Base-by-base conservation (phyloP, 306 rosid species). In the Prinsepia uniflora region DNA sequence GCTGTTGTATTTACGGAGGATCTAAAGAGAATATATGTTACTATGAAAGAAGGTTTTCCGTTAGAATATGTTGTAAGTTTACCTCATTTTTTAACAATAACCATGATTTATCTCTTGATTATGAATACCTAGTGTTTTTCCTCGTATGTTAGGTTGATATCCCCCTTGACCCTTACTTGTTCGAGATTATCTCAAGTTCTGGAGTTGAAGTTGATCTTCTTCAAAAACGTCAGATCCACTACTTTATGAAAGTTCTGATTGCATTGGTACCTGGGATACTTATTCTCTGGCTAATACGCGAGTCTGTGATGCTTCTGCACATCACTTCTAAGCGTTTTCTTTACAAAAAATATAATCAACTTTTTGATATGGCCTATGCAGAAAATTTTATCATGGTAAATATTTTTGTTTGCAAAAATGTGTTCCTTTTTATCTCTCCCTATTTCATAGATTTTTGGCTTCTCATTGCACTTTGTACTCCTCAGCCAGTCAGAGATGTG, bases 1-100 rank as follows among this genome's bases (percentile, higher is more conserved):
- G 99, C 97, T 30, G 84, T 91, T 79, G 95, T 94, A 63, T 90
- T 91, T 71, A 89, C 95, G 0, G 96, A 94, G 82, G 96, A 94
- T 74, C 67, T 94, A 49, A 94, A 90, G 78, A 84, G 92, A 78
- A 78, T 87, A 79, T 91, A 86, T 63, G 95, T 89, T 64, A 91
- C 92, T 15, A 91, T 94, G 99, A 94, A 90, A 84, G 96, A 91
- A 82, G 97, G 99, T 64, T 94, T 94, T 78, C 99, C 99, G 63
- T 55, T 86, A 72, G 99, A 94, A 81, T 94, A 83, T 81, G 84
- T 85, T 7, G 99, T 91, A 86, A 84, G 99, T 89, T 49, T 68
- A 63, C 76, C 63, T 62, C 11, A 20, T 57, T 68, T 58, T 67
- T 72, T 54, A 41, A 81, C 66, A 61, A 55, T 11, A 44, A 49